Conservation (phyloP, 2,329 filamentous ascomycete genomes). For the Ophiostoma angusticollis region DNA sequence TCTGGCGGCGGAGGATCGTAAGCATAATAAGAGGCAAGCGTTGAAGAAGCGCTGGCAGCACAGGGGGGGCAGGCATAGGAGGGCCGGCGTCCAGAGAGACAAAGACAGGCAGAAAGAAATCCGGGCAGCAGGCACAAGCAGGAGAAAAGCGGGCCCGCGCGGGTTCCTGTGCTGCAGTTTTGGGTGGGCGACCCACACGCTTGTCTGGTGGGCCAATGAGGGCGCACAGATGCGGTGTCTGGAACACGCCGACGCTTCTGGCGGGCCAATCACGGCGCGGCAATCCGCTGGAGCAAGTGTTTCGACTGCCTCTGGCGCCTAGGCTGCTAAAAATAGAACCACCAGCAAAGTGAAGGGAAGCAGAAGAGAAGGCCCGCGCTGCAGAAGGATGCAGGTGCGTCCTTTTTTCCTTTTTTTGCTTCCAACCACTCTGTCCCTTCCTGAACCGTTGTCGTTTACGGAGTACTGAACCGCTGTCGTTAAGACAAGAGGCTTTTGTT, state of each 20-base stretch:
- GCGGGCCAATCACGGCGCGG: constrained; percentile 9
- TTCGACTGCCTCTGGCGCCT: constrained; percentile 15
- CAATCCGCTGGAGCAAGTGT: constrained; percentile 9
- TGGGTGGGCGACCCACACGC: constrained; percentile 2
- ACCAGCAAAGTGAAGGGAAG: constrained; percentile 8
- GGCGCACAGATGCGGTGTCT: background rate
- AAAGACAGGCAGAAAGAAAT: background rate
- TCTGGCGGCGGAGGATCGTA: too few relatives aligned
- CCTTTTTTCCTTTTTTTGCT: background rate
- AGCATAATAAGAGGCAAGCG: too few relatives aligned
- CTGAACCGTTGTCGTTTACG: background rate
- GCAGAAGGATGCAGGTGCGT: constrained; percentile 2
- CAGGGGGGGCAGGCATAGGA: too few relatives aligned
- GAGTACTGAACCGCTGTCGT: too few relatives aligned
- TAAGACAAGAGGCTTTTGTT: too few relatives aligned
- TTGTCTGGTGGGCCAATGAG: constrained; percentile 3
- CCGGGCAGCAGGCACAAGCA: background rate
- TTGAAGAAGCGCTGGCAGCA: constrained; percentile 6
- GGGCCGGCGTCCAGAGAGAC: too few relatives aligned
- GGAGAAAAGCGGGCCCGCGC: constrained; percentile 3
- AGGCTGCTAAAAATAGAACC: constrained; percentile 16
- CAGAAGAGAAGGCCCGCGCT: background rate
- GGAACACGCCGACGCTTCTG: background rate
- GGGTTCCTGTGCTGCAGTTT: constrained; percentile 2
- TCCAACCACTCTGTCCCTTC: background rate